A percentile compares a stretch with the other conserved stretches of the same genome.
These are phyloP conservation scores for Alnus glutinosa DNA, from an alignment of 306 rosid species.

Conservation along the genomic window DNA sequence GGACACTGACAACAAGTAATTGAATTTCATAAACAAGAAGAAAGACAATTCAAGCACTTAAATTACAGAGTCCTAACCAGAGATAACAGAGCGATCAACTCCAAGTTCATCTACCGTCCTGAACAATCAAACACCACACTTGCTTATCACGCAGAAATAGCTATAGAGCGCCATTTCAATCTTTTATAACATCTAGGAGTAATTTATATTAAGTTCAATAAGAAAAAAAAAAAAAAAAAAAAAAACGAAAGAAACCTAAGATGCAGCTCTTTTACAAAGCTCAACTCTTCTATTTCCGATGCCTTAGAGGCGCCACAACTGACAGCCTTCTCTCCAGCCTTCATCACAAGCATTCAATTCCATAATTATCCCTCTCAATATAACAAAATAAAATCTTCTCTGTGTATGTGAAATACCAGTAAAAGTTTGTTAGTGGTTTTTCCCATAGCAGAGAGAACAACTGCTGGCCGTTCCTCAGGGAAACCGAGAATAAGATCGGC, in stretches of 20 bases:
- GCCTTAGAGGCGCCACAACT: conserved; percentile 78
- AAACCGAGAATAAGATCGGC: conserved; percentile 72
- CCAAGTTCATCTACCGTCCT: conserved; percentile 31
- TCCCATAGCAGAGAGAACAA: conserved; percentile 97
- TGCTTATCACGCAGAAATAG: not conserved
- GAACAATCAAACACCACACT: not conserved
- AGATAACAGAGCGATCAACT: conserved; percentile 28
- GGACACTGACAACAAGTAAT: not conserved
- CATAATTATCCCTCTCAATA: not conserved
- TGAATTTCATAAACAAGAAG: not conserved
- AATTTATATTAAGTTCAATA: too few relatives aligned
- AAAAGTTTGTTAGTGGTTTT: conserved; percentile 85
- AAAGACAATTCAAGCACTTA: not conserved
- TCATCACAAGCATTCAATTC: conserved; percentile 28
- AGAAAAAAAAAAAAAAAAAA: not conserved
- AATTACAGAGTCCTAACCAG: conserved; percentile 16
- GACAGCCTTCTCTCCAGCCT: conserved; percentile 97
- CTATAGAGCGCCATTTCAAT: not conserved
- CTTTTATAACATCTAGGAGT: not conserved
- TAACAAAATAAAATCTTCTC: not conserved
- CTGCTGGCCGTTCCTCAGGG: conserved; percentile 76
- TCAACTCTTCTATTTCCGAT: conserved; percentile 64
- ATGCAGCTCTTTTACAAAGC: conserved; percentile 63
- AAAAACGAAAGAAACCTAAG: conserved; percentile 35
- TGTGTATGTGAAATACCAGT: conserved; percentile 43